Evolutionary conservation across 805 yeast genomes (phyloP), one percentile per base, ranked within the genome.

Genomic region (Yarrowia alimentaria): DNA sequence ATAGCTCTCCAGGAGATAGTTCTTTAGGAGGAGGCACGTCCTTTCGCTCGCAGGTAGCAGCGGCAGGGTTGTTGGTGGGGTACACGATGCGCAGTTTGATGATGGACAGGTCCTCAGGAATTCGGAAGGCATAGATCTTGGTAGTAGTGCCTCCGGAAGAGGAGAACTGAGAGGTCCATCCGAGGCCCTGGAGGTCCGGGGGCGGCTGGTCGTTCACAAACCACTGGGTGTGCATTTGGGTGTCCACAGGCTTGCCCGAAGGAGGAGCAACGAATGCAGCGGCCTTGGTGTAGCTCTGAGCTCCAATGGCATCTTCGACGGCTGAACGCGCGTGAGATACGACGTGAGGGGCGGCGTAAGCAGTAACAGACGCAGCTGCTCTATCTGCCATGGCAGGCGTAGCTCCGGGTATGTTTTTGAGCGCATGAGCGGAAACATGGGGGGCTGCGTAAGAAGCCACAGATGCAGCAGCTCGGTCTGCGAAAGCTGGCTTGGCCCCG

Each of bases 11-110:
- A 2, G 37, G 49, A 18, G 56, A 45, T 17, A 66, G 64, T 5
- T 56, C 59, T 19, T 68, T 68, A 3, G 78, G 78, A 14, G 77
- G 75, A 4, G 72, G 69, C 49, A 64, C 66, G 30, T 62, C 64
- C 6, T 62, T 56, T 10, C 68, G 54, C 35, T 63, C 58, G 5
- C 71, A 68, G 10, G 66, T 55, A 50, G 71, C 61, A 1, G 63
- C 55, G 14, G 73, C 74, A 3, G 73, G 60, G 32, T 72, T 61
- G 12, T 65, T 61, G n/a, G 63, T 30, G 22, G 58, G 56, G 60
- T 65, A 64, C 38, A 52, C 61, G 17, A 67, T 56, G 10, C 53
- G 33, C 49, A 67, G 56, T 54, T 59, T 60, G 29, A 62, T 55
- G 29, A 67, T 59, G 3, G 64, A 55, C 22, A 67, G 57, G 42